Evolutionary conservation across 2,329 filamentous ascomycete genomes (phyloP).

Genomic region (Aureobasidium sp.): DNA sequence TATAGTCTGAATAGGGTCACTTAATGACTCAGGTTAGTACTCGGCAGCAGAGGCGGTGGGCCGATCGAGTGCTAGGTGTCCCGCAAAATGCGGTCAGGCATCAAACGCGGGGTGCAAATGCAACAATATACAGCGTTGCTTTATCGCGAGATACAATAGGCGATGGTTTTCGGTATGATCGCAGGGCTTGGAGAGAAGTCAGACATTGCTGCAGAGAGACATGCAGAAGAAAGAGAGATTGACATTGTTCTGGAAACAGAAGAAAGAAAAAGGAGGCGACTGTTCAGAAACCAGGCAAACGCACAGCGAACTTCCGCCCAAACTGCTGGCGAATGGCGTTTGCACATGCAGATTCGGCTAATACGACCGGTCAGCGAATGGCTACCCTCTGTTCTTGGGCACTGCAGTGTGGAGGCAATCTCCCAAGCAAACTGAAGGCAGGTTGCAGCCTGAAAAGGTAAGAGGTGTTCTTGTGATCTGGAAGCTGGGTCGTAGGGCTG

Average conservation of each 20-base stretch:
- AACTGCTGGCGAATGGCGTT: constrained; percentile 15
- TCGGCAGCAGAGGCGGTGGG: constrained; percentile 5
- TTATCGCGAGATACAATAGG: neutral
- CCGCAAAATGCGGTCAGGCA: constrained; percentile 1
- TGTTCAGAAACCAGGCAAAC: constrained; percentile 14
- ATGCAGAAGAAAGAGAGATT: constrained; percentile 8
- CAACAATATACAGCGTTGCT: neutral
- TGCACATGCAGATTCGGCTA: constrained; percentile 15
- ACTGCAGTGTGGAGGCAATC: neutral
- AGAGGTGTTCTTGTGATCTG: constrained; percentile 2
- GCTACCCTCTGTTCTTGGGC: neutral
- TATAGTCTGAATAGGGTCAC: neutral
- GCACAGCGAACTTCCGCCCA: constrained; percentile 11
- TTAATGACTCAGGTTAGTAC: constrained; percentile 3
- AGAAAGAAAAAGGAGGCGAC: constrained; percentile 3
- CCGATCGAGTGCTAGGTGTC: neutral
- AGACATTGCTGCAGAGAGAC: constrained; percentile 12
- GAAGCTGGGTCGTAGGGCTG: constrained; percentile 5
- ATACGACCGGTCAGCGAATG: constrained; percentile 12
- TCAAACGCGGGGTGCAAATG: constrained; percentile 7
- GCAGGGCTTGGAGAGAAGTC: constrained; percentile 6
- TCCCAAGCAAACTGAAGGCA: neutral
- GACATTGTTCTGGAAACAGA: neutral
- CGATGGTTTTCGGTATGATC: neutral
- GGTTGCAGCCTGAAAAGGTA: neutral